Conservation (phyloP, 2,329 filamentous ascomycete genomes). For the Akanthomyces uredinophilus region DNA sequence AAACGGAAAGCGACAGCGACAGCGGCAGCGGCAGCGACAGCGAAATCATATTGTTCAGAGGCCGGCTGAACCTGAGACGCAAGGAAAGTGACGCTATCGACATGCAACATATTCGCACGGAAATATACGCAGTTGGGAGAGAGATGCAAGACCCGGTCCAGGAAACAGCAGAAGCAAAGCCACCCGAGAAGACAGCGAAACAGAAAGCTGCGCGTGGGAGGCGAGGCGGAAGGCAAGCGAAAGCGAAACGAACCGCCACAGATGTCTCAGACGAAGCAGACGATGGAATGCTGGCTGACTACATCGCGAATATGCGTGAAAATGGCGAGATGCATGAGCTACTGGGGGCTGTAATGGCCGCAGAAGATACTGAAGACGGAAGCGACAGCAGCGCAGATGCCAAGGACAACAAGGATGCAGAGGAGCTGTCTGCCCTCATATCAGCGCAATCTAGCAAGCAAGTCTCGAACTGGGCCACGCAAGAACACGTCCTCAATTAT, state of each 20-base stretch:
- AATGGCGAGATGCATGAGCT: constrained; percentile 55
- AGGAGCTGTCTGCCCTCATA: background rate
- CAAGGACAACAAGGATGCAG: constrained; percentile 1
- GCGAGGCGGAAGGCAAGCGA: constrained; percentile 18
- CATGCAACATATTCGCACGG: constrained; percentile 27
- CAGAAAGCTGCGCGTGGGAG: constrained; percentile 18
- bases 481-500: constrained; percentile 30
- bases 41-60: constrained; percentile 66
- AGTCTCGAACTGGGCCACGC: constrained; percentile 33
- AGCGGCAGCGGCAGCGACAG: constrained; percentile 57
- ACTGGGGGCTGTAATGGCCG: background rate
- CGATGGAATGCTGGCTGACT: constrained; percentile 60
- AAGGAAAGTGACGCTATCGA: constrained; percentile 15
- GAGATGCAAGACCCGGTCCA: background rate
- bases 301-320: constrained; percentile 60
- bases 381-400: background rate
- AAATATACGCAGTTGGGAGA: constrained; percentile 28
- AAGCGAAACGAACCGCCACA: constrained; percentile 7
- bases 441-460: constrained; percentile 20
- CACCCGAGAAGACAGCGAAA: constrained; percentile 19
- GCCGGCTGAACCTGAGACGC: constrained; percentile 23
- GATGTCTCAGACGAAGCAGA: constrained; percentile 34
- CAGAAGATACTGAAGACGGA: background rate
- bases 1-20: constrained; percentile 50
- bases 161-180: constrained; percentile 3